Evolutionary conservation across 768 basidiomycete genomes (phyloP).

Genomic region (Pleurotus citrinopileatus): DNA sequence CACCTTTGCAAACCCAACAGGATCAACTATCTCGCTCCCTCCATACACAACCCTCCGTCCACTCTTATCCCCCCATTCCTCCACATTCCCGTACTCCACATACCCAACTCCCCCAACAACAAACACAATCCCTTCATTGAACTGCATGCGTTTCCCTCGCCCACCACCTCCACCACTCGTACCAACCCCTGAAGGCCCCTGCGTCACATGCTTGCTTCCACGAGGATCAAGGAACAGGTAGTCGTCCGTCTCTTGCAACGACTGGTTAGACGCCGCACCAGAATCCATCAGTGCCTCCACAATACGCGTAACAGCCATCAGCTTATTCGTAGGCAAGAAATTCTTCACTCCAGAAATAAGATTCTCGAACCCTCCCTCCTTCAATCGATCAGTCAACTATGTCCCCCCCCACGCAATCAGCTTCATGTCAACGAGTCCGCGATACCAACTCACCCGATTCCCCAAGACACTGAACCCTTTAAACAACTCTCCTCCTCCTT

Average conservation of each 20-base stretch:
- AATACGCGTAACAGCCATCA: constrained; percentile 87
- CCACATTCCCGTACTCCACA: constrained; percentile 95
- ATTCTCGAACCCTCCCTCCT: constrained; percentile 96
- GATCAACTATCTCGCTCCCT: constrained; percentile 92
- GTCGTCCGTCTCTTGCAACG: constrained; percentile 94
- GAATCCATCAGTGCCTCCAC: constrained; percentile 99
- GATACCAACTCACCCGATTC: constrained; percentile 60
- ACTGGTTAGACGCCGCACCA: constrained; percentile 88
- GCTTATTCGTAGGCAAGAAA: constrained; percentile 92
- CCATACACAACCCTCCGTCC: constrained; percentile 92
- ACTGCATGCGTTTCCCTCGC: constrained; percentile 62
- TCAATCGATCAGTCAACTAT: constrained; percentile 88
- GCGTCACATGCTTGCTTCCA: constrained; percentile 35
- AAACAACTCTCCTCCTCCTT: constrained; percentile 70
- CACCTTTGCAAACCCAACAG: constrained; percentile 76
- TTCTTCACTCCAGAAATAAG: constrained; percentile 97
- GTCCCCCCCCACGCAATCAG: constrained; percentile 6
- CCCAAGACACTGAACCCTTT: constrained; percentile 92
- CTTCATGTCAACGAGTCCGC: constrained; percentile 2
- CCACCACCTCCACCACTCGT: constrained; percentile 34
- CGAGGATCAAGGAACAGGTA: constrained; percentile 93
- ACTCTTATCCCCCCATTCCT: constrained; percentile 85
- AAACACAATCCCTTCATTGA: constrained; percentile 87
- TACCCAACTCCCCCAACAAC: constrained; percentile 96
- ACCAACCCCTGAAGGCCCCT: constrained; percentile 39